Percentiles rank a stretch among this genome's conserved stretches.
These are phyloP conservation scores for Obba rivulosa DNA, from an alignment of 768 basidiomycete genomes.

Conservation along the genomic window DNA sequence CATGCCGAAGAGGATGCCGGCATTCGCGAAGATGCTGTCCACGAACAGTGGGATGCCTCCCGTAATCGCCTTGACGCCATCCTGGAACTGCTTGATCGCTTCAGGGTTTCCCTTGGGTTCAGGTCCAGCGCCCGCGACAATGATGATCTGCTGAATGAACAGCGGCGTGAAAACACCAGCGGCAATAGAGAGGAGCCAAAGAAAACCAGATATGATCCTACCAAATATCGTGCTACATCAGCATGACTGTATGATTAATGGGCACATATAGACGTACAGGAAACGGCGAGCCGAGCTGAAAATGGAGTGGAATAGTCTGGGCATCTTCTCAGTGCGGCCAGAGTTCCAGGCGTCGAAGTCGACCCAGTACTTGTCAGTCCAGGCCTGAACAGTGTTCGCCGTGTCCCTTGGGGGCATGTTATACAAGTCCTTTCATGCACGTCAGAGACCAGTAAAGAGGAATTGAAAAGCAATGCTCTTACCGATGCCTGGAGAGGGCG, in stretches of 20 bases:
- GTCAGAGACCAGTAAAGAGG: neutral
- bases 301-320: conserved; percentile 1
- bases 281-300: neutral
- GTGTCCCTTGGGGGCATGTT: neutral
- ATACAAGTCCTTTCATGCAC: neutral
- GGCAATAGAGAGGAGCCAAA: conserved; percentile 24
- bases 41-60: conserved; percentile 26
- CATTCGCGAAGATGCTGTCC: conserved; percentile 21
- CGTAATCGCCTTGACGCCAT: conserved; percentile 17
- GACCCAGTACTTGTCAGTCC: neutral
- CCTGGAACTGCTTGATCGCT: conserved; percentile 17
- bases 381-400: neutral
- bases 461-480: neutral
- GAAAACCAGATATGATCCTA: conserved; percentile 22
- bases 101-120: conserved; percentile 13
- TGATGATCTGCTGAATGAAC: conserved; percentile 24
- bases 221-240: neutral
- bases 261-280: neutral
- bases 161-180: conserved; percentile 20
- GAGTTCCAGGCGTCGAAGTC: neutral
- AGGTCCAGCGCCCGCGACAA: conserved; percentile 16
- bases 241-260: neutral
- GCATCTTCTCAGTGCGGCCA: neutral
- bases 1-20: conserved; percentile 19
- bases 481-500: neutral